Evolutionary conservation across 75 land plant species (phyloP), one percentile per base, ranked within the genome.

Genomic region (Cryptomeria japonica): DNA sequence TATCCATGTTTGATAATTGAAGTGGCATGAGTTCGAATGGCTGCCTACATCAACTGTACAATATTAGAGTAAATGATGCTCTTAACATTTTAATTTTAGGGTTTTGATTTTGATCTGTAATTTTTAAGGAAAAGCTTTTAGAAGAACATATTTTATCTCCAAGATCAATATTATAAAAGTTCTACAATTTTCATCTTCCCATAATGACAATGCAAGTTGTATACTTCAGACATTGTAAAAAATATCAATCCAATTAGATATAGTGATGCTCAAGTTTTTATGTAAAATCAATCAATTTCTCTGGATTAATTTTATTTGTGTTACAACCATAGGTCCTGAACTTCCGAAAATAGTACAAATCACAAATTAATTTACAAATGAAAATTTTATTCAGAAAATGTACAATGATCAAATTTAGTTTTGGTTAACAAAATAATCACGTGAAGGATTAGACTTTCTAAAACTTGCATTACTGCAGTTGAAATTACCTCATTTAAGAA

Each of bases 261-360:
- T 28, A 4, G 31, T 0, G 49, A 11, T 82, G 51, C 49, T 44
- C 51, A 82, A 44, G n/a, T 28, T 42, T 25, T 19, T 7, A 22
- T 82, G 2, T n/a, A 7, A 46, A 82, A 46, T n/a, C 32, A n/a
- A 49, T 32, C 84, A 46, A 11, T 41, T 19, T n/a, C 47, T 46
- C 46, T 46, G 84, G n/a, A 82, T 64, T 82, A 46, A 82, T 82
- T 82, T 82, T 46, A 82, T 82, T 46, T 25, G n/a, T 42, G 84
- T 82, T 44, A 82, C 47, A 42, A 44, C n/a, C n/a, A 42, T 82
- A 44, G 31, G 31, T 82, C 47, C 47, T 41, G 84, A 82, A 82
- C 84, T 41, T 39, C 3, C 28, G 12, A 44, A 80, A 80, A 80
- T 19, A 80, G 31, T 44, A 80, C 83, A 82, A 82, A 82, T 44